phyloP scores from a whole-genome alignment of 2,329 filamentous ascomycete species.

The Penicillium sp. region DNA sequence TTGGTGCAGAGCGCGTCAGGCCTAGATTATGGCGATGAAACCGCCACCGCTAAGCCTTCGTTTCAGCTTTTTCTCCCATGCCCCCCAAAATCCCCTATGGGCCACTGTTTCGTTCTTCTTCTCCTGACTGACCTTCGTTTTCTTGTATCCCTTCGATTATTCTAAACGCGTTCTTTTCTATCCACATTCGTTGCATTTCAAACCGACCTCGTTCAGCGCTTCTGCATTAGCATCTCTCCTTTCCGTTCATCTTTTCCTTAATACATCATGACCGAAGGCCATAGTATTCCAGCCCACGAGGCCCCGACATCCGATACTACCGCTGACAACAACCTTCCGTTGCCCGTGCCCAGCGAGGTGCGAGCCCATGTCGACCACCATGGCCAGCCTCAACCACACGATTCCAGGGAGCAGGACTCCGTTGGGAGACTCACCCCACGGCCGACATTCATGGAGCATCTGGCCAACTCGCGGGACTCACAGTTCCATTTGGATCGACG shows the following conservation, averaged over 20 bases:
- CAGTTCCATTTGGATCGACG: constrained; percentile 31
- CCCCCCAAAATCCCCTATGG: too few species aligned
- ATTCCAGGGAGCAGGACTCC: constrained; percentile 25
- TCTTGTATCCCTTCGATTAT: constrained; percentile 2
- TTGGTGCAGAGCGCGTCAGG: too few species aligned
- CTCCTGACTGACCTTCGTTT: too few species aligned
- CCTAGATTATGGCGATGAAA: too few species aligned
- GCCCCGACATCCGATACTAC: constrained; percentile 11
- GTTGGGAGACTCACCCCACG: constrained; percentile 29
- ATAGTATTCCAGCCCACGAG: constrained; percentile 14
- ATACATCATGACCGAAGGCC: constrained; percentile 20
- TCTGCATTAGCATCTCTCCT: constrained; percentile 1
- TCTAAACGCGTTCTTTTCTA: constrained; percentile 4
- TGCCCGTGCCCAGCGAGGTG: constrained; percentile 18
- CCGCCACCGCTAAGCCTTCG: too few species aligned
- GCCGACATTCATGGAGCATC: constrained; percentile 34
- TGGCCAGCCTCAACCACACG: constrained; percentile 7
- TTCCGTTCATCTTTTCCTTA: neutral
- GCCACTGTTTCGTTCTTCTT: too few species aligned
- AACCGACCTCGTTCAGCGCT: too few species aligned
- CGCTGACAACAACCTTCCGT: constrained; percentile 12
- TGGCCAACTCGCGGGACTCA: constrained; percentile 31
- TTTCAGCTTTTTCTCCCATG: too few species aligned
- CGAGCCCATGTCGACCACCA: constrained; percentile 13
- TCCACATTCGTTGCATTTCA: too few species aligned